Conservation (phyloP, 106 monocot genomes). For the Ottelia alismoides region DNA sequence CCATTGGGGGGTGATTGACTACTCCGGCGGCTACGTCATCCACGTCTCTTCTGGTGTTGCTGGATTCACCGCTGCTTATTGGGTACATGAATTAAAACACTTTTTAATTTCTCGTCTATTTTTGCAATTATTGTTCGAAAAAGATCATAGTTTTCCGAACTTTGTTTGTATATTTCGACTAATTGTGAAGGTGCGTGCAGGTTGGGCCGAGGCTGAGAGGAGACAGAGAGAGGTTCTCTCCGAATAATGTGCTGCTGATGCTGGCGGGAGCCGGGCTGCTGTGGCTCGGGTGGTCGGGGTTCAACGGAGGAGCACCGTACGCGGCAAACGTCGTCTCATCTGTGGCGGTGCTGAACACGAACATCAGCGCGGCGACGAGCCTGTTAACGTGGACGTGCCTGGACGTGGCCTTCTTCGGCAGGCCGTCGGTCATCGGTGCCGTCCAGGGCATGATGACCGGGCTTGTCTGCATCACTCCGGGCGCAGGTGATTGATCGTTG, state of each 20-base stretch:
- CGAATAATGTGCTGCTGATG: constrained; percentile 15
- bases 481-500: constrained; percentile 7
- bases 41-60: constrained; percentile 13
- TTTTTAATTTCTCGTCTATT: too few relatives aligned
- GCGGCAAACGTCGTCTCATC: constrained; percentile 9
- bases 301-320: constrained; percentile 27
- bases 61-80: constrained; percentile 18
- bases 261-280: constrained; percentile 12
- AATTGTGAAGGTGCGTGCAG: too few relatives aligned
- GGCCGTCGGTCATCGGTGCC: constrained; percentile 17
- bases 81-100: too few relatives aligned
- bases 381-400: constrained; percentile 12
- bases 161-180: too few relatives aligned
- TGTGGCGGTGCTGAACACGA: constrained; percentile 10
- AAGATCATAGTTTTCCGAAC: too few relatives aligned
- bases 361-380: constrained; percentile 12
- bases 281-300: constrained; percentile 47
- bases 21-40: constrained; percentile 14
- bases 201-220: constrained; percentile 7
- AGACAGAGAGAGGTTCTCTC: constrained; percentile 19
- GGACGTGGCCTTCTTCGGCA: constrained; percentile 7
- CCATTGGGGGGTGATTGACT: constrained; percentile 17
- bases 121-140: too few relatives aligned
- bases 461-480: constrained; percentile 49
- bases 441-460: constrained; percentile 55